A percentile compares a stretch with the other conserved stretches of the same genome.
These are phyloP conservation scores for Peterozyma toletana DNA, from an alignment of 805 yeast genomes.

Conservation along the genomic window DNA sequence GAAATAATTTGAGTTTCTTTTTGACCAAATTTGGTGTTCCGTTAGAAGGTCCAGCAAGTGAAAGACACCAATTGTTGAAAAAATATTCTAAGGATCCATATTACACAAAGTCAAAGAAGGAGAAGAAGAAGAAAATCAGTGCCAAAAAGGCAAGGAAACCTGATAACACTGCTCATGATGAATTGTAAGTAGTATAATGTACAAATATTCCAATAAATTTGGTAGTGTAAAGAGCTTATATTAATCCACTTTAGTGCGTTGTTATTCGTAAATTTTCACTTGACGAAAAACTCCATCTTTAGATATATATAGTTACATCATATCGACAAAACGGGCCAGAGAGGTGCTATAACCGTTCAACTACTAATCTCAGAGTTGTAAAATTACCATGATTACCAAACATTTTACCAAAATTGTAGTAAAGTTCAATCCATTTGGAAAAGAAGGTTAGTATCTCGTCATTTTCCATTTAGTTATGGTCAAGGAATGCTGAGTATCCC, in stretches of 20 bases:
- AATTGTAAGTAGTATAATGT: not conserved
- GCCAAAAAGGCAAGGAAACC: not conserved
- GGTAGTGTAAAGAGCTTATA: too few relatives aligned
- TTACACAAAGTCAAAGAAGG: conserved; percentile 11
- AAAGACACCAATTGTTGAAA: conserved; percentile 14
- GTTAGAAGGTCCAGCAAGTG: conserved; percentile 25
- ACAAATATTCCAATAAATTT: too few relatives aligned
- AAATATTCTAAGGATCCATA: conserved; percentile 13
- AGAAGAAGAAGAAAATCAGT: conserved; percentile 8
- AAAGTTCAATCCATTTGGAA: conserved; percentile 69
- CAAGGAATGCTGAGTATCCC: too few relatives aligned
- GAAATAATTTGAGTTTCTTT: conserved; percentile 22
- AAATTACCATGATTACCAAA: conserved; percentile 81
- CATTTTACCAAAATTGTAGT: conserved; percentile 75
- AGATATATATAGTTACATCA: too few relatives aligned
- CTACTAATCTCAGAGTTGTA: too few relatives aligned
- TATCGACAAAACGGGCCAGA: too few relatives aligned
- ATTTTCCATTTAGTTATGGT: too few relatives aligned
- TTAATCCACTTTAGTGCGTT: not conserved
- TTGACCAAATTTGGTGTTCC: conserved; percentile 23
- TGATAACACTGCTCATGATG: not conserved
- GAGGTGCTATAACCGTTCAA: too few relatives aligned
- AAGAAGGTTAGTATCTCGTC: conserved; percentile 39
- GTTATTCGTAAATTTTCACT: not conserved
- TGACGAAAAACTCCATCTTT: not conserved